Base-by-base conservation (phyloP, 768 basidiomycete genomes). In the Arthromyces matolae region DNA sequence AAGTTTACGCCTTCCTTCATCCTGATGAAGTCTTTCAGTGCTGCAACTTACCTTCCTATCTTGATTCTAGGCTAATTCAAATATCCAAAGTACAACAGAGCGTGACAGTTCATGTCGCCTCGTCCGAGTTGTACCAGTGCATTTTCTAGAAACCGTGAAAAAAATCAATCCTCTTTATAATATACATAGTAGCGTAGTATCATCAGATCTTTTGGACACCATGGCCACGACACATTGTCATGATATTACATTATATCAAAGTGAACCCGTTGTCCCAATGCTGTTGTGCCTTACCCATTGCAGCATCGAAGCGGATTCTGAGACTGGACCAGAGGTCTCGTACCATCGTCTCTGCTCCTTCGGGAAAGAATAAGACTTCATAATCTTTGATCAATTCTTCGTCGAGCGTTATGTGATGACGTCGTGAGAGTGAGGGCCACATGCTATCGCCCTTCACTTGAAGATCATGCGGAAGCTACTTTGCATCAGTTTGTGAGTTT, bases 371-470 rank as follows among this genome's bases (percentile, higher is more conserved):
- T 8, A 32, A 38, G 14, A 50, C 42, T 10, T 50, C 42, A 8
- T 29, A 39, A 25, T 44, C 42, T 19, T 44, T 38, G 22, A 39
- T 32, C 10, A 50, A 33, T 28, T 44, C 49, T 39, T 50, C 16
- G 18, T 39, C 42, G 12, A 50, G 42, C 14, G 36, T 20, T 16
- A 50, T 39, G 6, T 32, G 42, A 13, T 50, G 49, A 33, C 49
- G 49, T 12, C 45, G 35, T 9, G 49, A 44, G 19, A 50, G 42
- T 6, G 49, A 43, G 28, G 28, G 29, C 49, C 49, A 50, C 49
- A 50, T 50, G 8, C 31, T 50, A 32, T 50, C 29, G 14, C 49
- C 49, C 2, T 35, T 25, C 14, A 44, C 37, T 28, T 28, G 35
- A 28, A 38, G 23, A 33, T 50, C 29, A 12, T 44, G 3, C 8